Base-by-base conservation (phyloP, 1,284 basidiomycete genomes). In the Puccinia horiana region DNA sequence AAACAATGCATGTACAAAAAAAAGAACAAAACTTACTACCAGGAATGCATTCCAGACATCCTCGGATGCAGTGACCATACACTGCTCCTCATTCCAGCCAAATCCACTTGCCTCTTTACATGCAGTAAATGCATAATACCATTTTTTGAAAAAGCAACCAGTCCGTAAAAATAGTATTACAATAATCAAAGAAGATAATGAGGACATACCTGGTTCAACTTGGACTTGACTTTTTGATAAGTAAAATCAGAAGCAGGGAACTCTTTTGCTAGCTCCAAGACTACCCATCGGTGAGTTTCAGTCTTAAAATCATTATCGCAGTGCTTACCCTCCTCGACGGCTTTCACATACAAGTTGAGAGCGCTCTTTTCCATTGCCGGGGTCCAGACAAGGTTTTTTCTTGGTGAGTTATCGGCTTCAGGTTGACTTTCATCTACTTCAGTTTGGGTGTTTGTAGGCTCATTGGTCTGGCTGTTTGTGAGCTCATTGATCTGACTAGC, bases 21-120 rank as follows among this genome's bases (percentile, higher is more conserved):
- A 58, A n/a, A 26, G 20, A 35, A 9, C n/a, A 26, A 32, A 11
- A 29, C 26, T 58, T 58, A 58, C 56, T n/a, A 67, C 35, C 12
- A 67, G 9, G 63, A 67, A 67, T 9, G 32, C 5, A 23, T 42
- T 40, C 67, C 67, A 69, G 12, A 69, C 67, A 8, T 69, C 40
- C 3, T 69, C 23, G 8, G 67, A 44, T 8, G 67, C 67, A 8
- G 37, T 69, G 37, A 69, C 67, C 67, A 44, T 47, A 8, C 40
- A 69, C 26, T 47, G 23, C n/a, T 6, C 44, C 40, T 69, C 67
- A 26, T 69, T 47, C 67, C 67, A 69, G 12, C 67, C 67, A 69
- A 69, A 69, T 2, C 67, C 67, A 44, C 40, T 44, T 12, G 67
- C 67, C 6, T n/a, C 40, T 47, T 47, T 42, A 20, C 61, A 63